A percentile compares a stretch with the other conserved stretches of the same genome.
Conservation (phyloP, 441 rosid genomes). For the Gossypium schwendimanii region DNA sequence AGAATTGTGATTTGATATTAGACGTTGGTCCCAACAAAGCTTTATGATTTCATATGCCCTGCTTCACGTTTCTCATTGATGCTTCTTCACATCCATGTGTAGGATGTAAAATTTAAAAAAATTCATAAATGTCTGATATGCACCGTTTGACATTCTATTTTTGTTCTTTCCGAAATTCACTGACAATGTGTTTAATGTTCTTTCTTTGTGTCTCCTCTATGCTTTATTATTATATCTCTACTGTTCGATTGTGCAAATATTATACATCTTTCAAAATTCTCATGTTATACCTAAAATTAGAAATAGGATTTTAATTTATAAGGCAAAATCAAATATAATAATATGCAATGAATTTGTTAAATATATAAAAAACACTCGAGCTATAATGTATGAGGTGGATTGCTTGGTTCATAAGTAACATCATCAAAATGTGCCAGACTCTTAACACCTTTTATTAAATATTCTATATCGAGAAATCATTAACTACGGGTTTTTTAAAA, state of each 20-base stretch:
- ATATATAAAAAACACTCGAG: too few species aligned
- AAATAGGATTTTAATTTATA: too few species aligned
- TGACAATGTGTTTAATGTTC: neutral
- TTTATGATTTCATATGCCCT: slow-evolving; percentile 3
- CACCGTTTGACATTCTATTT: neutral
- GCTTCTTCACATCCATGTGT: neutral
- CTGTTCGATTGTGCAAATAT: neutral
- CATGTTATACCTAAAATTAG: too few species aligned
- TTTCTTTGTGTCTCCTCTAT: neutral
- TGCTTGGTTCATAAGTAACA: too few species aligned
- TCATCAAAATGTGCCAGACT: too few species aligned
- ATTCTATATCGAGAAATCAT: too few species aligned
- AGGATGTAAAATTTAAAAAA: neutral
- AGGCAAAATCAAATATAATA: too few species aligned
- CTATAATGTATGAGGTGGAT: too few species aligned
- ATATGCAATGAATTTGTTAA: too few species aligned
- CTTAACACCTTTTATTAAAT: too few species aligned
- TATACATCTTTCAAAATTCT: too few species aligned
- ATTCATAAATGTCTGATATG: neutral
- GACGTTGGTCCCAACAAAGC: neutral
- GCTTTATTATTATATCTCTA: neutral
- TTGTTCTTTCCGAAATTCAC: neutral
- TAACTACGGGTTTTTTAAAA: too few species aligned
- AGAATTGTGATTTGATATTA: neutral
- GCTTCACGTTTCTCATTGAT: neutral